Evolutionary conservation across 495 filamentous ascomycete species (phyloP).

Genomic region (Daldinia bambusicola): DNA sequence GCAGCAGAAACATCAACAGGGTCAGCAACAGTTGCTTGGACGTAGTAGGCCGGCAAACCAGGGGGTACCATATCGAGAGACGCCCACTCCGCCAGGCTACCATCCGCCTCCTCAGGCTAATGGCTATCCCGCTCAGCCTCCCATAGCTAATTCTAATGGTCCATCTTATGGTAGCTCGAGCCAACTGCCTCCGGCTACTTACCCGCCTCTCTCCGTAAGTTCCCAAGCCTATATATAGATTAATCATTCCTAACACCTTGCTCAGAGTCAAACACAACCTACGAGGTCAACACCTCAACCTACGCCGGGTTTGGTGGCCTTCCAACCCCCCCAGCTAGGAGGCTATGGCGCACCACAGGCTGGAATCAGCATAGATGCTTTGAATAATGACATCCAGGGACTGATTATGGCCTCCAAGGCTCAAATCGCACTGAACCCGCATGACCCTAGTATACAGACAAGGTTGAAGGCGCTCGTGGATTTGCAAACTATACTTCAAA

Average conservation of each 20-base stretch:
- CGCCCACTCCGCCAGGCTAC: slow-evolving; percentile 72
- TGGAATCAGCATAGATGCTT: slow-evolving; percentile 71
- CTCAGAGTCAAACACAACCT: slow-evolving; percentile 42
- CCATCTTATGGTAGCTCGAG: slow-evolving; percentile 29
- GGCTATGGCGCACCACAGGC: slow-evolving; percentile 51
- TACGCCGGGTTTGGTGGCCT: slow-evolving; percentile 42
- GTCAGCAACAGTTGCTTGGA: slow-evolving; percentile 70
- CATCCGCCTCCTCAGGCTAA: slow-evolving; percentile 46
- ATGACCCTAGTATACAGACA: slow-evolving; percentile 76
- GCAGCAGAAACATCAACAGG: slow-evolving; percentile 72
- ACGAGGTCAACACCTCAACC: slow-evolving; percentile 53
- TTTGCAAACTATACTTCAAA: slow-evolving; percentile 81
- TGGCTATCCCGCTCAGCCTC: slow-evolving; percentile 31
- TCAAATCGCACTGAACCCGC: slow-evolving; percentile 76
- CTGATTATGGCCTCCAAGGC: slow-evolving; percentile 75
- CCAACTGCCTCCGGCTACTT: slow-evolving; percentile 27
- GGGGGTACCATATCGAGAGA: slow-evolving; percentile 69
- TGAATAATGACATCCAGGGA: slow-evolving; percentile 82
- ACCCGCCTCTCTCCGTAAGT: slow-evolving; percentile 44
- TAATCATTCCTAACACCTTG: slow-evolving; percentile 27
- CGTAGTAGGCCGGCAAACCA: slow-evolving; percentile 63
- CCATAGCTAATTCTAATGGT: slow-evolving; percentile 38
- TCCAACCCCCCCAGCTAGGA: slow-evolving; percentile 47
- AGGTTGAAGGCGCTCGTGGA: slow-evolving; percentile 87
- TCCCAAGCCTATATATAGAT: background rate